Base-by-base conservation (phyloP, 805 yeast genomes). In the Saturnispora sekii region DNA sequence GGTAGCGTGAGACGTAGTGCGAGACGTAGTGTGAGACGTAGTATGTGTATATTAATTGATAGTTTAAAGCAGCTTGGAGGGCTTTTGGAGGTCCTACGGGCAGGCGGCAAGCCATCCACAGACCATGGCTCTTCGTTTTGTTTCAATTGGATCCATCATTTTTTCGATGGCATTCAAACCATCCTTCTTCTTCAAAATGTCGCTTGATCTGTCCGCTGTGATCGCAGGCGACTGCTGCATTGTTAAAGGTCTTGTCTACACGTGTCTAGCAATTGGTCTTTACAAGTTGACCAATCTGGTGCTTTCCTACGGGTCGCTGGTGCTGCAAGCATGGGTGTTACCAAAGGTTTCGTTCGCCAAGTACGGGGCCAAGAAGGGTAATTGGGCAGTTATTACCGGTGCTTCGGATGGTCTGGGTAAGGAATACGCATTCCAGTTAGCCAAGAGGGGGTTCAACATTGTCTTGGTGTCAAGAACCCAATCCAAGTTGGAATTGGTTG, bases 371-470 rank as follows among this genome's bases (percentile, higher is more conserved):
- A 69, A 70, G 48, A 64, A 66, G 41, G 83, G 82, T 26, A 70
- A 75, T 35, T 93, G 96, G 90, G 96, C 97, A n/a, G 84, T 93
- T 30, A 76, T 93, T 14, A 93, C 98, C 6, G 98, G 98, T 47
- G 94, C 97, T 3, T 86, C 97, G 40, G 97, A 93, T 61, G 98
- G 98, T 32, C 83, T 93, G 58, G 98, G 98, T 47, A 87, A 89
- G 61, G 96, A 93, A 62, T 93, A 76, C 59, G 81, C 96, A 2
- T 58, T 66, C 21, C 97, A 90, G 66, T 73, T 93, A 64, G 98
- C 97, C 10, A 64, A 72, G 44, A 79, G 74, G 52, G 96, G 96
- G 2, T 82, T 89, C 62, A 89, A 88, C 54, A 63, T 93, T 39
- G 79, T 86, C 10, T 72, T 93, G 53, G 79, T 90, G 12, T 84